phyloP scores from a whole-genome alignment of 1,284 basidiomycete genomes.

The Tilletiopsis washingtonensis region DNA sequence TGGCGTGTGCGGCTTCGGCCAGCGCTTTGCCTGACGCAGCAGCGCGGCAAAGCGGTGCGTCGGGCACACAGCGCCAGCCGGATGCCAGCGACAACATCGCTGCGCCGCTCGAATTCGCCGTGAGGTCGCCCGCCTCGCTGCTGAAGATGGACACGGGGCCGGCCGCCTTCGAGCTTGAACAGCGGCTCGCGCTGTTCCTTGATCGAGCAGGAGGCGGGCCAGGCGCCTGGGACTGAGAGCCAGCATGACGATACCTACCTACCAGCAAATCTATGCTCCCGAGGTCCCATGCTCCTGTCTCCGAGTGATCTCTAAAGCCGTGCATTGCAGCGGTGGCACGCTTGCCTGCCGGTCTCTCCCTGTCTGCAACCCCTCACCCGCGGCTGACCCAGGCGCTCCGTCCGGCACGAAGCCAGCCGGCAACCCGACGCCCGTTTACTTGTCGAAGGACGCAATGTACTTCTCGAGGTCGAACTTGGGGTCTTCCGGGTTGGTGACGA shows the following conservation, averaged over 20 bases:
- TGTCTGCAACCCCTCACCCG: not conserved
- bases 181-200: not conserved
- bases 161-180: not conserved
- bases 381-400: not conserved
- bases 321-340: not conserved
- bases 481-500: constrained; percentile 75
- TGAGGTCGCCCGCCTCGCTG: no score
- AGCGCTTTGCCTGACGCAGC: no score
- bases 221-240: not conserved
- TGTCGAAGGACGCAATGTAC: constrained; percentile 54
- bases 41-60: no score
- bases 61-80: no score
- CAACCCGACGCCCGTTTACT: constrained; percentile 11
- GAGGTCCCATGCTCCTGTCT: no score
- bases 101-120: no score
- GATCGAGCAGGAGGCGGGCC: not conserved
- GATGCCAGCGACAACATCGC: no score
- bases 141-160: no score
- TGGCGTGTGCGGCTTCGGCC: no score
- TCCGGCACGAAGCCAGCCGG: not conserved
- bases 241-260: no score
- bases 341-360: not conserved
- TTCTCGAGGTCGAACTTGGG: constrained; percentile 95
- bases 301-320: not conserved
- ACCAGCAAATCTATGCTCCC: no score